These are phyloP conservation scores for Sporothrix euskadiensis DNA, from an alignment of 2,329 filamentous ascomycete species.

Conservation along the genomic window DNA sequence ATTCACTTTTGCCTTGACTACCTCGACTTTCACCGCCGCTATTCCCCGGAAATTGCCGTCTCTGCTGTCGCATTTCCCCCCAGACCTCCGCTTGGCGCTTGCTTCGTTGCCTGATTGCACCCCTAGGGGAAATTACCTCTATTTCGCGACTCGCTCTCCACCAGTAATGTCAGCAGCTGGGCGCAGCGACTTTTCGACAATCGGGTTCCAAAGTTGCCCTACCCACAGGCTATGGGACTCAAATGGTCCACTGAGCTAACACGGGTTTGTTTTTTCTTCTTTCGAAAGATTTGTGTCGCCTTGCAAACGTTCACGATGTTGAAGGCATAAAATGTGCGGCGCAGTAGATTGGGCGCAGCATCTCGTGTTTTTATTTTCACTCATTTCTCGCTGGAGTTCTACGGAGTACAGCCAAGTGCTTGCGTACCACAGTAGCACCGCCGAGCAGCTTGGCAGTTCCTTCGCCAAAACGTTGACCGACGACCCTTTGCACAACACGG, in stretches of 20 bases:
- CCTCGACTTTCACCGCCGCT: neutral
- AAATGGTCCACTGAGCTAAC: neutral
- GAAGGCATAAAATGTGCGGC: neutral
- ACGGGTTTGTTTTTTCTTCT: neutral
- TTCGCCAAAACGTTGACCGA: slow-evolving; percentile 1
- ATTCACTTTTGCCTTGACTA: neutral
- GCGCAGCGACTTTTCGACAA: neutral
- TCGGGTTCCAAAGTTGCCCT: neutral
- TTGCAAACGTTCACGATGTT: neutral
- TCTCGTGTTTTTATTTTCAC: neutral
- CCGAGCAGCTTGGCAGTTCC: neutral
- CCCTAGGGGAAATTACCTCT: neutral
- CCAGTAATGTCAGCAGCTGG: neutral
- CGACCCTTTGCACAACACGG: slow-evolving; percentile 1
- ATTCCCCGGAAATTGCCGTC: neutral
- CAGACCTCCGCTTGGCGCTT: neutral
- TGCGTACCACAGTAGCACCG: neutral
- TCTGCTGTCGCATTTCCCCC: neutral
- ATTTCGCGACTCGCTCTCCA: neutral
- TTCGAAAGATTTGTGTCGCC: neutral
- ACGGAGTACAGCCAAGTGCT: neutral
- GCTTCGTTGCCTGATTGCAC: neutral
- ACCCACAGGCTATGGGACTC: neutral
- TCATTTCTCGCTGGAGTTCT: neutral
- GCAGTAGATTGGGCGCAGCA: neutral